Evolutionary conservation across 495 filamentous ascomycete species (phyloP).

Genomic region (Hypoxylon cercidicola): DNA sequence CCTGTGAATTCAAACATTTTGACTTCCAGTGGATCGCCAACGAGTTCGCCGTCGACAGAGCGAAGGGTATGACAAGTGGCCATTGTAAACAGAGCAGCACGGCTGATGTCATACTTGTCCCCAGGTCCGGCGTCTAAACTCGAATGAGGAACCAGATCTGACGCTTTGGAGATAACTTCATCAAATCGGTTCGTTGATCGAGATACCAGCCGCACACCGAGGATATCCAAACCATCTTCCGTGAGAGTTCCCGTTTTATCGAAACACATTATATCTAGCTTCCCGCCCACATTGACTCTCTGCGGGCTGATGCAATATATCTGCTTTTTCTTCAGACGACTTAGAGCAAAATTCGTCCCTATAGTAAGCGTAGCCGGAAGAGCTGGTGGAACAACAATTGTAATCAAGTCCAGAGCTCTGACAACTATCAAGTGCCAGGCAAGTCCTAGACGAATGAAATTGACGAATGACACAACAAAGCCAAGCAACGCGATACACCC

Average conservation of each 20-base stretch:
- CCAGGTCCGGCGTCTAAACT: slow-evolving; percentile 64
- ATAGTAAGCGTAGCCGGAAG: slow-evolving; percentile 97
- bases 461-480: slow-evolving; percentile 89
- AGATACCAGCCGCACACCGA: slow-evolving; percentile 83
- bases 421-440: slow-evolving; percentile 91
- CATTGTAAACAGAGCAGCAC: slow-evolving; percentile 89
- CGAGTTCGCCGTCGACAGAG: slow-evolving; percentile 82
- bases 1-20: slow-evolving; percentile 99
- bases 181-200: slow-evolving; percentile 64
- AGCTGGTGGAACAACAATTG: slow-evolving; percentile 96
- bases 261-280: slow-evolving; percentile 95
- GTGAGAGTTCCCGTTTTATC: slow-evolving; percentile 99
- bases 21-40: slow-evolving; percentile 94
- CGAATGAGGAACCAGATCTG: slow-evolving; percentile 64
- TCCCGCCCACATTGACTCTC: slow-evolving; percentile 93
- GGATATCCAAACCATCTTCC: slow-evolving; percentile 95
- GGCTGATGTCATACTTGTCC: slow-evolving; percentile 70
- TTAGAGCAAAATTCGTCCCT: slow-evolving; percentile 93
- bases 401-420: slow-evolving; percentile 93
- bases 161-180: slow-evolving; percentile 57
- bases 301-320: slow-evolving; percentile 99
- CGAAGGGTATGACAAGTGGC: slow-evolving; percentile 95
- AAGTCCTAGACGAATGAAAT: slow-evolving; percentile 85
- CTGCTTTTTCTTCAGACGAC: slow-evolving; percentile 81
- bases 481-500: slow-evolving; percentile 85